These are phyloP conservation scores for Apiospora phragmitis DNA, from an alignment of 2,329 filamentous ascomycete genomes.

Conservation along the genomic window DNA sequence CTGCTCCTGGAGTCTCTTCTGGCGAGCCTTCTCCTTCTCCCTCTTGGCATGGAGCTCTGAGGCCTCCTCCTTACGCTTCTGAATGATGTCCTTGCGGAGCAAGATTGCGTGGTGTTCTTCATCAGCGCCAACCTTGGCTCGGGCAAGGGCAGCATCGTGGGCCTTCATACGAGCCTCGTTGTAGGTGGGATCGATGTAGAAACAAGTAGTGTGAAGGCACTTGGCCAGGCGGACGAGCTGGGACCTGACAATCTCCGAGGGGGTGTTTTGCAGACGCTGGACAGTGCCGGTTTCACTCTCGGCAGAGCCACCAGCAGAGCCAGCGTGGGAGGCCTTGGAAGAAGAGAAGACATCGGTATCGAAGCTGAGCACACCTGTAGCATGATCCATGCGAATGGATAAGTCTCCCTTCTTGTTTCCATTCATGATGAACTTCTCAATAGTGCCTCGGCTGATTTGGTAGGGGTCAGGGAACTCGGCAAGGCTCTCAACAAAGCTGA, in stretches of 20 bases:
- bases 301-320: conserved; percentile 81
- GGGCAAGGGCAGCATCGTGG: conserved; percentile 76
- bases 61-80: conserved; percentile 96
- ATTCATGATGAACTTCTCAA: conserved; percentile 99
- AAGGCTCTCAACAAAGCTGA: conserved; percentile 89
- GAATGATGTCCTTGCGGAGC: conserved; percentile 84
- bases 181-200: conserved; percentile 91
- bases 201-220: conserved; percentile 88
- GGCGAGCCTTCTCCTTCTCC: conserved; percentile 89
- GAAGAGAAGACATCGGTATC: conserved; percentile 99
- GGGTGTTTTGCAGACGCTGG: conserved; percentile 95
- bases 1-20: conserved; percentile 83
- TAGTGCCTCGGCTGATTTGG: conserved; percentile 84
- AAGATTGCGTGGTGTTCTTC: conserved; percentile 87
- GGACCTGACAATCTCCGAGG: conserved; percentile 94
- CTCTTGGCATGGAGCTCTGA: conserved; percentile 83
- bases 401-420: conserved; percentile 99
- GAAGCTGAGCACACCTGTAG: conserved; percentile 91
- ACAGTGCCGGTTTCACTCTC: conserved; percentile 83
- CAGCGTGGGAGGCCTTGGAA: conserved; percentile 84
- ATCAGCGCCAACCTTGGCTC: conserved; percentile 85
- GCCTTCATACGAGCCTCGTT: conserved; percentile 78
- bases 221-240: conserved; percentile 91
- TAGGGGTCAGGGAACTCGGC: conserved; percentile 96
- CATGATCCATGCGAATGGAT: conserved; percentile 93